These are phyloP conservation scores for Leishmania gerbilli DNA, from an alignment of 208 protist genomes.

Conservation along the genomic window DNA sequence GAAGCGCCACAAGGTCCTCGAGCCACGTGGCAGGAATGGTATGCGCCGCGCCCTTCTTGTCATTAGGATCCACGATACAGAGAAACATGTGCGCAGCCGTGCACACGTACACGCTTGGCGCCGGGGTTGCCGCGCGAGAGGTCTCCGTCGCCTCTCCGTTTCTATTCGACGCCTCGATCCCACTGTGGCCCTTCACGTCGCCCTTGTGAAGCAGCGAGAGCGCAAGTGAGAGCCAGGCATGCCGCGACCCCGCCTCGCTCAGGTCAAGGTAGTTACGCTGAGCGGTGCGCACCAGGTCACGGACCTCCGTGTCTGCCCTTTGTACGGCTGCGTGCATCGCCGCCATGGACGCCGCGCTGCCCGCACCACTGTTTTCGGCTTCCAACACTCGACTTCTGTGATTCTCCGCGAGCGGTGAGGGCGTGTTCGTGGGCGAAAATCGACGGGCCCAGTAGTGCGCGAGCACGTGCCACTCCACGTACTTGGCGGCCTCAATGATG, in stretches of 20 bases:
- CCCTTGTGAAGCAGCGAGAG: slow-evolving; percentile 19
- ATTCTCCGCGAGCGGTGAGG: too few relatives aligned
- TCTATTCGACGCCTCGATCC: neutral
- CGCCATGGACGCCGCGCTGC: neutral
- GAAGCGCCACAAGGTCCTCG: slow-evolving; percentile 44
- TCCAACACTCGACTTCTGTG: neutral
- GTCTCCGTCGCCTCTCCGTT: slow-evolving; percentile 1
- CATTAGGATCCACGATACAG: slow-evolving; percentile 37
- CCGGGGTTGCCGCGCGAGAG: neutral
- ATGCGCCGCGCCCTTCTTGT: slow-evolving; percentile 16
- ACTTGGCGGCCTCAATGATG: slow-evolving; percentile 78
- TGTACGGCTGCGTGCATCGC: neutral
- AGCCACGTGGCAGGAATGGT: slow-evolving; percentile 42
- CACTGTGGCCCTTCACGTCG: neutral
- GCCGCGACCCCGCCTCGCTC: slow-evolving; percentile 31
- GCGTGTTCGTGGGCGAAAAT: neutral
- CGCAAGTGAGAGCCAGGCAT: slow-evolving; percentile 33
- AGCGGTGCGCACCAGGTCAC: slow-evolving; percentile 30
- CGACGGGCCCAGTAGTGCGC: slow-evolving; percentile 31
- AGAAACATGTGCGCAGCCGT: slow-evolving; percentile 76
- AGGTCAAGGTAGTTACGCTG: slow-evolving; percentile 37
- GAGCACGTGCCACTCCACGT: slow-evolving; percentile 63
- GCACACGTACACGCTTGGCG: slow-evolving; percentile 41
- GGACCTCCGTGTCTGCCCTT: slow-evolving; percentile 26
- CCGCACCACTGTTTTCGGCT: neutral